Evolutionary conservation across 306 rosid species (phyloP).

Genomic region (Abrus pulchellus): DNA sequence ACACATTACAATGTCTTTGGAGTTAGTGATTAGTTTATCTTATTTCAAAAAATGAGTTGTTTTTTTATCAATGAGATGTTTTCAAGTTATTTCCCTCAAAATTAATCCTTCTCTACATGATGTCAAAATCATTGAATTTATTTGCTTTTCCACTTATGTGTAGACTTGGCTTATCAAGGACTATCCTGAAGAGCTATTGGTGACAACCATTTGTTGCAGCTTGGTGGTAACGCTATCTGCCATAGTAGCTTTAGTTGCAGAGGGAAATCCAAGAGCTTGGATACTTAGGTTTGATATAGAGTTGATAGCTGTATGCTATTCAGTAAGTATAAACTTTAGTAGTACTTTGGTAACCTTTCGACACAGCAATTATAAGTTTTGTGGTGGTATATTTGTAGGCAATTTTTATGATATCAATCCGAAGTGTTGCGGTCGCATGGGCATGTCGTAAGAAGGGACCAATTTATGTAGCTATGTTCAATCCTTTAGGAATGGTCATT

Average conservation of each 20-base stretch:
- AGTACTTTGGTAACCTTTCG: background rate
- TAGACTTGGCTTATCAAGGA: constrained; percentile 56
- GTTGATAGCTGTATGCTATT: constrained; percentile 44
- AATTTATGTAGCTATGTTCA: constrained; percentile 58
- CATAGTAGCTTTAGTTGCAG: constrained; percentile 50
- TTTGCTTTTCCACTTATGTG: background rate
- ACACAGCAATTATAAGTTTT: background rate
- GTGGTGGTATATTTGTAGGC: constrained; percentile 51
- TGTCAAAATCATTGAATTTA: background rate
- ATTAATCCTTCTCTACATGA: too few species aligned
- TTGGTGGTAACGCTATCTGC: constrained; percentile 46
- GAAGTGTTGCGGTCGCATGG: constrained; percentile 45
- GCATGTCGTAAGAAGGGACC: constrained; percentile 63
- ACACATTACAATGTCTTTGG: background rate
- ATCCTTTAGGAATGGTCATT: constrained; percentile 58
- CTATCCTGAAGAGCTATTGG: constrained; percentile 55
- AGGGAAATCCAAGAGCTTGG: constrained; percentile 51
- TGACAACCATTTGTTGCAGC: constrained; percentile 38
- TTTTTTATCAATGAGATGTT: too few species aligned
- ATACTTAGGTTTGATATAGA: constrained; percentile 33
- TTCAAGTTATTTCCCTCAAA: too few species aligned
- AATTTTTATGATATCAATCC: constrained; percentile 41
- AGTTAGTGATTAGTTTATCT: background rate
- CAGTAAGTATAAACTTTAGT: constrained; percentile 44
- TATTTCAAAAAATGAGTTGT: background rate